phyloP scores from a whole-genome alignment of 805 yeast genomes.

The Candida ipomoeae region DNA sequence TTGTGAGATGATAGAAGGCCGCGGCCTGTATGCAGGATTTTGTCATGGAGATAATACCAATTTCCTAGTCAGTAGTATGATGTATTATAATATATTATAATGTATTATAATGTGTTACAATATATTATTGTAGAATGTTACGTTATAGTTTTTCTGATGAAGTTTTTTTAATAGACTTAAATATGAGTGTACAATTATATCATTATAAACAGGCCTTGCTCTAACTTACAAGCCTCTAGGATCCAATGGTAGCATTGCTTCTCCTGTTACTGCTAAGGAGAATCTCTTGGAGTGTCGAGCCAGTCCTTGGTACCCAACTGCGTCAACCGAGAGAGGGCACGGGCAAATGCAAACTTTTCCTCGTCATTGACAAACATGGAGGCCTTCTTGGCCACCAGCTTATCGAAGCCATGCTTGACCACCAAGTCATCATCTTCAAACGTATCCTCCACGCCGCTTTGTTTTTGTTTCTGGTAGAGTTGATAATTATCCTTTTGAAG shows the following conservation, averaged over 20 bases:
- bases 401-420: slow-evolving; percentile 71
- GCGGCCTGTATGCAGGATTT: neutral
- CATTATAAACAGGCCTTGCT: too few species aligned
- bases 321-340: slow-evolving; percentile 84
- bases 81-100: too few species aligned
- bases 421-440: slow-evolving; percentile 59
- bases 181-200: too few species aligned
- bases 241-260: neutral
- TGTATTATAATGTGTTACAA: too few species aligned
- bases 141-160: too few species aligned
- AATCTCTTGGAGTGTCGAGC: slow-evolving; percentile 49
- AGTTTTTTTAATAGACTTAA: too few species aligned
- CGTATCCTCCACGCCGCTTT: slow-evolving; percentile 33
- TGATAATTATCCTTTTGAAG: slow-evolving; percentile 45
- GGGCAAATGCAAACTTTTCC: slow-evolving; percentile 93
- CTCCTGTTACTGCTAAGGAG: neutral
- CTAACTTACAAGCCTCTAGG: too few species aligned
- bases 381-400: slow-evolving; percentile 65
- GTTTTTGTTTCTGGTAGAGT: slow-evolving; percentile 38
- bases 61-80: too few species aligned
- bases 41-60: neutral
- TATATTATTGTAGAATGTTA: too few species aligned
- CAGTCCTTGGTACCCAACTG: slow-evolving; percentile 95
- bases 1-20: neutral
- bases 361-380: slow-evolving; percentile 86